Conservation (phyloP, 441 rosid genomes). For the Manihot esculenta region DNA sequence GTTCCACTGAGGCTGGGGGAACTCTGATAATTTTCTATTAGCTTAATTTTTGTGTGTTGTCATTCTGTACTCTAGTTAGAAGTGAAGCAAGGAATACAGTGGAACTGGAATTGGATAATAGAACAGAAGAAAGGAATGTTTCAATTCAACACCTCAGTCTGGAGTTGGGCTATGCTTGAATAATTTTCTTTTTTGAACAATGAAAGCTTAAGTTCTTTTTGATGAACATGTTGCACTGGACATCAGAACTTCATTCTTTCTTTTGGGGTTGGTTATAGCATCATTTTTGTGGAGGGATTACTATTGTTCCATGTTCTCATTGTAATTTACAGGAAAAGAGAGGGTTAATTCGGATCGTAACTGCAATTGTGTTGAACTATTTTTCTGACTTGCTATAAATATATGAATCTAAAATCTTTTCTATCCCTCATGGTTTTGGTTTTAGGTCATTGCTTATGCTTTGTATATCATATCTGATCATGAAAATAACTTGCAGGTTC, state of each 20-base stretch:
- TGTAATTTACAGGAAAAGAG: not conserved
- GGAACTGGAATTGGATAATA: conserved; percentile 8
- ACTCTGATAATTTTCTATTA: not conserved
- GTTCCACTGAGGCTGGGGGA: not conserved
- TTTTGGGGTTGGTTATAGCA: not conserved
- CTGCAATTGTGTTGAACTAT: not conserved
- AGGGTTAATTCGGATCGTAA: not conserved
- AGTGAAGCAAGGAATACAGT: conserved; percentile 3
- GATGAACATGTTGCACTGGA: not conserved
- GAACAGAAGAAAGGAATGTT: not conserved
- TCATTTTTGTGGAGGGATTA: not conserved
- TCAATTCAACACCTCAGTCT: conserved; percentile 4
- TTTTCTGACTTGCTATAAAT: not conserved
- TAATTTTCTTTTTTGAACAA: not conserved
- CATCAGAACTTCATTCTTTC: no score
- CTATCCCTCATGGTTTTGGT: conserved; percentile 3
- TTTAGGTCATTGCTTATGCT: not conserved
- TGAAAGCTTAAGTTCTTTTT: not conserved
- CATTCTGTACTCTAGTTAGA: not conserved
- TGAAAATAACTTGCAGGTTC: conserved; percentile 75
- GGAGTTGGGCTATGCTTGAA: conserved; percentile 3
- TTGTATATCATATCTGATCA: conserved; percentile 37
- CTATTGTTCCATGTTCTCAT: not conserved
- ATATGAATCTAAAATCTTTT: not conserved
- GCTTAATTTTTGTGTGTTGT: not conserved